phyloP scores from a whole-genome alignment of 371 early-diverging fungal genomes.

The Dichotomocladium elegans region DNA sequence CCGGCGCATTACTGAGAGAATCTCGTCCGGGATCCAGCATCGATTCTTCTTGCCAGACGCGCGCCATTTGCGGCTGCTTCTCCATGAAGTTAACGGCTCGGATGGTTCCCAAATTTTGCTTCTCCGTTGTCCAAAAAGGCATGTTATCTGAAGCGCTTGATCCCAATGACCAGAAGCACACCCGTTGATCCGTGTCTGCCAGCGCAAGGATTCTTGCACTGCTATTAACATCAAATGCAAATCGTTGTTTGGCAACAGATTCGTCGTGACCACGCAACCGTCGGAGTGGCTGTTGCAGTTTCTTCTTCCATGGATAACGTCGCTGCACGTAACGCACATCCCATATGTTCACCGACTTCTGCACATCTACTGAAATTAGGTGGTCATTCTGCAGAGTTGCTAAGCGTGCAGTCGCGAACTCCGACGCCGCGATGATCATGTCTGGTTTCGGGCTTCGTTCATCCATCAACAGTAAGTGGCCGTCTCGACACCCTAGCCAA shows the following conservation, averaged over 20 bases:
- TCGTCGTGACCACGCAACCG: constrained; percentile 19
- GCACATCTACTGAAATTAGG: constrained; percentile 13
- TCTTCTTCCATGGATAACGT: background rate
- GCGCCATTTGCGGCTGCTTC: constrained; percentile 1
- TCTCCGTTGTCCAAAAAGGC: constrained; percentile 22
- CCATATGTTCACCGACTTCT: constrained; percentile 23
- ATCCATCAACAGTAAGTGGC: constrained; percentile 7
- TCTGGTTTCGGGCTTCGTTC: background rate
- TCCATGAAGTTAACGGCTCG: constrained; percentile 18
- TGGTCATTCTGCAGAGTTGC: constrained; percentile 9
- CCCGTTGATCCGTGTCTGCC: constrained; percentile 15
- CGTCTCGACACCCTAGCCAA: constrained; percentile 24
- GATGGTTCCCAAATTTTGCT: constrained; percentile 8
- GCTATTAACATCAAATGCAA: constrained; percentile 21
- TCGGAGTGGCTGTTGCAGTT: constrained; percentile 9
- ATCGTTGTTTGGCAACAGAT: constrained; percentile 5
- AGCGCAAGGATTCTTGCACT: constrained; percentile 11
- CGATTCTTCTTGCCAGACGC: background rate
- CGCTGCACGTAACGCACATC: constrained; percentile 11
- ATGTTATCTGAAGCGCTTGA: background rate
- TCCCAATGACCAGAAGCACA: constrained; percentile 26
- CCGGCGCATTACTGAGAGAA: background rate
- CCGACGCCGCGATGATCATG: constrained; percentile 2
- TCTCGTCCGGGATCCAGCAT: too few species aligned
- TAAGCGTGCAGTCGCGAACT: constrained; percentile 15